phyloP scores from a whole-genome alignment of 108 stramenopile genomes.

The Licmophora abbreviata region DNA sequence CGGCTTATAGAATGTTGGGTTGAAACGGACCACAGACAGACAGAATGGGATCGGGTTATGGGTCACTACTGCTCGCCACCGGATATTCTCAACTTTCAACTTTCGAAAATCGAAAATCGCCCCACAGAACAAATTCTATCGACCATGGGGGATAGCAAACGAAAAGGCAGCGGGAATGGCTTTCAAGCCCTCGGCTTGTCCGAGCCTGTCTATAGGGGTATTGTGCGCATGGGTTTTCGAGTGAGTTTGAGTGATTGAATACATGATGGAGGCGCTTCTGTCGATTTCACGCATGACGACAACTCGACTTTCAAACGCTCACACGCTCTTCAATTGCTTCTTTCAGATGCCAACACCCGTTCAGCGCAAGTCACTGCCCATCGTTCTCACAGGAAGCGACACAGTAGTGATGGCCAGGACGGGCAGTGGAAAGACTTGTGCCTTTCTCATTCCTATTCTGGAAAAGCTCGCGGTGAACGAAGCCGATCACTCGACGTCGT shows the following conservation, averaged over 20 bases:
- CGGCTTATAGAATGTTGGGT: too few relatives aligned
- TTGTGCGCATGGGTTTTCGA: conserved; percentile 90
- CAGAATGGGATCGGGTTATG: too few relatives aligned
- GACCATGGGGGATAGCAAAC: too few relatives aligned
- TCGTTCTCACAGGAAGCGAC: conserved; percentile 84
- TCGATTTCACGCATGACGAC: not conserved
- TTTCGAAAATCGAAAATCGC: too few relatives aligned
- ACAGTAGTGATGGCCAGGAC: conserved; percentile 95
- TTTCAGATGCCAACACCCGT: conserved; percentile 91
- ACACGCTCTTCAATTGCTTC: not conserved
- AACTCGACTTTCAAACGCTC: not conserved
- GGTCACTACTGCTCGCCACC: too few relatives aligned
- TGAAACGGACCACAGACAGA: too few relatives aligned
- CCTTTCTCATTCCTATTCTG: conserved; percentile 91
- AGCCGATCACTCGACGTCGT: conserved; percentile 31
- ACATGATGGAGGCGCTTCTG: not conserved
- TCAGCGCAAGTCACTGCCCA: conserved; percentile 92
- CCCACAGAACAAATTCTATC: too few relatives aligned
- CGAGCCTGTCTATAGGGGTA: conserved; percentile 63
- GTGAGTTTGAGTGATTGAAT: conserved; percentile 5
- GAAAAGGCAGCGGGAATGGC: conserved; percentile 40
- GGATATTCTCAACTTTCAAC: too few relatives aligned
- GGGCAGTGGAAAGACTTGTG: conserved; percentile 93
- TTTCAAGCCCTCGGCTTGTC: conserved; percentile 80
- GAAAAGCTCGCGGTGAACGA: conserved; percentile 58